These are phyloP conservation scores for Neurospora sp. DNA, from an alignment of 495 filamentous ascomycete genomes.

Conservation along the genomic window DNA sequence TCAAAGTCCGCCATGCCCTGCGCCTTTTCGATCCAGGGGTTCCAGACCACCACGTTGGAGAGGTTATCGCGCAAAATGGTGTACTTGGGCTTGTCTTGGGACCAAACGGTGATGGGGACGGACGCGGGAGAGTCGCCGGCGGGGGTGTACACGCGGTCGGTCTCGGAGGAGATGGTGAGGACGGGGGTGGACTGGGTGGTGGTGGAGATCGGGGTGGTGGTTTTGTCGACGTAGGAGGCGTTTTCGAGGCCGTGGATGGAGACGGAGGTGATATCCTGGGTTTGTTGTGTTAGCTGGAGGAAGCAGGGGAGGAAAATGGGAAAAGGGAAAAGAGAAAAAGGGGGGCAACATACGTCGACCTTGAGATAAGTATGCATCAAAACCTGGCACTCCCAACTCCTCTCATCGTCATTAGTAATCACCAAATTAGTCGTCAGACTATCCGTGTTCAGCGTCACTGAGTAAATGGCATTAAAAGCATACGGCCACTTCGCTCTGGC, in stretches of 20 bases:
- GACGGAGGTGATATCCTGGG: constrained; percentile 63
- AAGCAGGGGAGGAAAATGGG: background rate
- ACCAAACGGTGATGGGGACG: constrained; percentile 44
- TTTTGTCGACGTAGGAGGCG: constrained; percentile 73
- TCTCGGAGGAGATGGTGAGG: constrained; percentile 55
- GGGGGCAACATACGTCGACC: constrained; percentile 52
- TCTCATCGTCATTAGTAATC: constrained; percentile 72
- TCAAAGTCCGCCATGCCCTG: constrained; percentile 76
- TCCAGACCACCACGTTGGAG: constrained; percentile 88
- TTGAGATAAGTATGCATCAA: constrained; percentile 85
- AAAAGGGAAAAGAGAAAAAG: too few species aligned
- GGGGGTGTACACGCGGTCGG: constrained; percentile 59
- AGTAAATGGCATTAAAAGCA: constrained; percentile 85
- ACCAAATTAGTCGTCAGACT: constrained; percentile 73
- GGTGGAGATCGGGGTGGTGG: constrained; percentile 42
- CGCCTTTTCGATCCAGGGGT: constrained; percentile 85
- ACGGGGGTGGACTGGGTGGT: constrained; percentile 46
- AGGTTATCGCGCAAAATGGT: constrained; percentile 71
- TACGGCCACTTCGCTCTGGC: constrained; percentile 64
- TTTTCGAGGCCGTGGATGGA: constrained; percentile 62
- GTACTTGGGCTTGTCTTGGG: constrained; percentile 54
- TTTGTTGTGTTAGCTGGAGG: background rate
- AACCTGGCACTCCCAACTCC: constrained; percentile 82
- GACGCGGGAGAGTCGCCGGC: constrained; percentile 51
- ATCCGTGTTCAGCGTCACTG: constrained; percentile 67